phyloP scores from a whole-genome alignment of 257 asterid species.

The Jacaranda copaia region DNA sequence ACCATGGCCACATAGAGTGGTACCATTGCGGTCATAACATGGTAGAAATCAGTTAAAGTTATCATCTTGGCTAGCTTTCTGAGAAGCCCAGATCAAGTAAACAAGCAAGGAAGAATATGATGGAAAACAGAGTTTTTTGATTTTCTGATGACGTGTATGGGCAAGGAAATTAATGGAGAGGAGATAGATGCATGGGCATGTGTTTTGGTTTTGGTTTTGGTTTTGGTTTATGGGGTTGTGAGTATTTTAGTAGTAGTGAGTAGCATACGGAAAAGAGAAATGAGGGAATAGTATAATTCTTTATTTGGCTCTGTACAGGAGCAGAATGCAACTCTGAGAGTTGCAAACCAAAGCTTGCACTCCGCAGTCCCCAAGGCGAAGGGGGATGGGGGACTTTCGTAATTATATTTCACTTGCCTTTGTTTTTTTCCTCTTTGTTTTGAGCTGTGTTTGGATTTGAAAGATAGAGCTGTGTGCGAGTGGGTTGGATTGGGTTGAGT shows the following conservation, averaged over 20 bases:
- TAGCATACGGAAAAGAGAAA: slow-evolving; percentile 23
- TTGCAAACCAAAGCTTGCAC: too few relatives aligned
- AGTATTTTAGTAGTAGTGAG: not conserved
- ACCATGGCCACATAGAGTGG: slow-evolving; percentile 86
- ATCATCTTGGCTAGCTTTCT: slow-evolving; percentile 51
- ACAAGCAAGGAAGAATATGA: slow-evolving; percentile 23
- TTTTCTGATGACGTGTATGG: not conserved
- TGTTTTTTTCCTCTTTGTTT: too few relatives aligned
- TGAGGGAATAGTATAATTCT: slow-evolving; percentile 34
- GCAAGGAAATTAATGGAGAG: too few relatives aligned
- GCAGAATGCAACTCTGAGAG: too few relatives aligned
- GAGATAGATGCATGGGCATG: slow-evolving; percentile 39
- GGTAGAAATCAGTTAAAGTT: slow-evolving; percentile 61
- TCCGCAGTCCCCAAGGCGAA: slow-evolving; percentile 51
- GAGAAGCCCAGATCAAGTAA: slow-evolving; percentile 47
- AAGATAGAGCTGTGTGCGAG: too few relatives aligned
- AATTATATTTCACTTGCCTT: slow-evolving; percentile 29
- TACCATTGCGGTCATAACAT: slow-evolving; percentile 83
- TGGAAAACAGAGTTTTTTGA: not conserved
- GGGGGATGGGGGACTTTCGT: slow-evolving; percentile 23
- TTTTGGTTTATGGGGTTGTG: slow-evolving; percentile 45
- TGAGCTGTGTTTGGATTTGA: too few relatives aligned
- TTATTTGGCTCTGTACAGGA: not conserved
- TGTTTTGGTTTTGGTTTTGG: slow-evolving; percentile 34
- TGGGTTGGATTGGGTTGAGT: too few relatives aligned